Conservation (phyloP, 306 rosid genomes). For the Cucumis sativus region Cucumber_9930_V3 NC_026657.2:14280501-14281000, state of each 20-base stretch:
- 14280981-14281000: not conserved
- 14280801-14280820: conserved; percentile 67
- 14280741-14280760: not conserved
- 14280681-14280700: too few species aligned
- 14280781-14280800: conserved; percentile 77
- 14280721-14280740: too few species aligned
- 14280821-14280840: conserved; percentile 83
- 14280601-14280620: too few species aligned
- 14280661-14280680: too few species aligned
- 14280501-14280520: too few species aligned
- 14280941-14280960: not conserved
- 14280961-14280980: not conserved
- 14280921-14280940: not conserved
- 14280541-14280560: too few species aligned
- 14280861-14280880: conserved; percentile 78
- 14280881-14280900: conserved; percentile 82
- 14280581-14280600: too few species aligned
- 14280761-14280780: conserved; percentile 17
- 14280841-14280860: conserved; percentile 82
- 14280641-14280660: too few species aligned
- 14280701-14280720: too few species aligned
- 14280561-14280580: too few species aligned
- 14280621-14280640: too few species aligned
- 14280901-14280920: conserved; percentile 63
- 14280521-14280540: too few species aligned